Evolutionary conservation across 208 protist genomes (phyloP).

Genomic region (Giardia duodenalis): DNA sequence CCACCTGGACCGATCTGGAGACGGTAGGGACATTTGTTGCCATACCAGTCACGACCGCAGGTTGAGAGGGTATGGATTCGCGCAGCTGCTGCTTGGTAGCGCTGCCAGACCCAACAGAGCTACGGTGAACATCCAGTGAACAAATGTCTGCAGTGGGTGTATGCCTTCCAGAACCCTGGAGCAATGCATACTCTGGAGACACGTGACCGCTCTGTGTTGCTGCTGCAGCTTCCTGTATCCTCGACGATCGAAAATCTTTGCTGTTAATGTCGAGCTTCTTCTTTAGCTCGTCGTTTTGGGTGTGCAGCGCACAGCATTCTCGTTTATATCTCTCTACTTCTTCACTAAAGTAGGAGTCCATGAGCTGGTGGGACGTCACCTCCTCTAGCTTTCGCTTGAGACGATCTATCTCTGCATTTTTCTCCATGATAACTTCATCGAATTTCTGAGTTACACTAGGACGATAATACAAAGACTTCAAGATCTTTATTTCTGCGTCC

Average conservation of each 20-base stretch:
- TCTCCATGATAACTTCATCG: not conserved
- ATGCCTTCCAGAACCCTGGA: no score
- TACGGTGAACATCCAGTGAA: not conserved
- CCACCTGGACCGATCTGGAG: not conserved
- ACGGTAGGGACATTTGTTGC: not conserved
- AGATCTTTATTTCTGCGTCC: no score
- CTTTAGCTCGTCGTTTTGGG: not conserved
- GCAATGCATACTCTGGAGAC: no score
- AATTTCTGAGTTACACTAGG: no score
- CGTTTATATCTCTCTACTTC: not conserved
- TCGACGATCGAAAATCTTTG: no score
- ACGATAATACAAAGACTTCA: no score
- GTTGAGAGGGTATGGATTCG: not conserved
- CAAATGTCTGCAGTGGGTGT: no score
- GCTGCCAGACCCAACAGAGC: not conserved
- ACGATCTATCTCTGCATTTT: not conserved
- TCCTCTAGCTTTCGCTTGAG: not conserved
- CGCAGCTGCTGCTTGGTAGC: not conserved
- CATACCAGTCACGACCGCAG: not conserved
- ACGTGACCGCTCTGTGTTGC: no score
- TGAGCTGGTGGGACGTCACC: not conserved
- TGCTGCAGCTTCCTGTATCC: no score
- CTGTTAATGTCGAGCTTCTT: not conserved
- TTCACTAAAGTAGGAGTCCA: not conserved
- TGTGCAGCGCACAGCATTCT: not conserved